phyloP scores from a whole-genome alignment of 1,139 yeast genomes.

The Tardiomyces depauwii region DNA sequence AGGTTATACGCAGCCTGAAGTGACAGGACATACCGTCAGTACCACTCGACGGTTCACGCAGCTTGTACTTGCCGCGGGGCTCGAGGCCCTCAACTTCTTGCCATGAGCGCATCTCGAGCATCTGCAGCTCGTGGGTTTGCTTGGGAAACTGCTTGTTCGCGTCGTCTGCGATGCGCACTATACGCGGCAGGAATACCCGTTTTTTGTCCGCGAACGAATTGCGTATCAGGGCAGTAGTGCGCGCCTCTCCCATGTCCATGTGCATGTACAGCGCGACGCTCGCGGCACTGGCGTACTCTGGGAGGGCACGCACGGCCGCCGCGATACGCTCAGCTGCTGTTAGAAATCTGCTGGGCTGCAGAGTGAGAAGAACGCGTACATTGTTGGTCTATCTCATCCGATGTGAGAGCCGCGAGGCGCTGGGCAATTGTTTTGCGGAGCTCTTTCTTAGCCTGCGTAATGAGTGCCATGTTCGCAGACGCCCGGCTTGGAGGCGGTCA shows the following conservation, averaged over 20 bases:
- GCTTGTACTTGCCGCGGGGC: slow-evolving; percentile 59
- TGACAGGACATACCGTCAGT: slow-evolving; percentile 7
- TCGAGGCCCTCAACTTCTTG: slow-evolving; percentile 35
- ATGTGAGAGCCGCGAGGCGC: slow-evolving; percentile 8
- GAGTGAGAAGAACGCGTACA: slow-evolving; percentile 2
- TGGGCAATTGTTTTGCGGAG: slow-evolving; percentile 13
- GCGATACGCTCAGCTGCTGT: slow-evolving; percentile 19
- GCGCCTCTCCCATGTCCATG: slow-evolving; percentile 53
- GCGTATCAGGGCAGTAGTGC: slow-evolving; percentile 40
- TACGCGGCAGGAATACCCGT: slow-evolving; percentile 27
- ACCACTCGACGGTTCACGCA: slow-evolving; percentile 51
- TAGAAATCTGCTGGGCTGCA: not conserved
- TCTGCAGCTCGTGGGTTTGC: slow-evolving; percentile 44
- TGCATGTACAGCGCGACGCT: slow-evolving; percentile 53
- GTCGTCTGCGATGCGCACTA: slow-evolving; percentile 12
- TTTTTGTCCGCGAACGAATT: slow-evolving; percentile 35
- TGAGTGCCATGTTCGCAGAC: not conserved
- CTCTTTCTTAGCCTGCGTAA: slow-evolving; percentile 9
- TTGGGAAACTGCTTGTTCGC: slow-evolving; percentile 15
- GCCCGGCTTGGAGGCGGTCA: too few species aligned
- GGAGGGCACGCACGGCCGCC: slow-evolving; percentile 24
- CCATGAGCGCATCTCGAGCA: slow-evolving; percentile 38
- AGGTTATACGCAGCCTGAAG: not conserved
- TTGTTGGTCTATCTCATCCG: slow-evolving; percentile 12
- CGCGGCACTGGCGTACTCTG: slow-evolving; percentile 34